Conservation (phyloP, 495 filamentous ascomycete species). For the Xylaria venustula region DNA sequence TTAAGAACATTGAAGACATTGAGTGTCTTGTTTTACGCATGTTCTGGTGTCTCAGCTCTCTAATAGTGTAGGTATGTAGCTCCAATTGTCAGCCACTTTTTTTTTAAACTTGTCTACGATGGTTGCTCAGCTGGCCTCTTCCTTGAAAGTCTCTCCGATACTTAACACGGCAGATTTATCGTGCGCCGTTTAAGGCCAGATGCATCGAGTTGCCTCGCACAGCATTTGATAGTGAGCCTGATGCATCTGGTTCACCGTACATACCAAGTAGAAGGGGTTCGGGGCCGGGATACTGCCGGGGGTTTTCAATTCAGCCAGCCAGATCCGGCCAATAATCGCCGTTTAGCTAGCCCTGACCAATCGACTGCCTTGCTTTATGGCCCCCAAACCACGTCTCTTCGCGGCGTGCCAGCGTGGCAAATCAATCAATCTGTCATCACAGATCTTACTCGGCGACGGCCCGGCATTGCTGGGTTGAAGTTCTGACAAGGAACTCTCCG, state of each 20-base stretch:
- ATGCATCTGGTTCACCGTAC: no score
- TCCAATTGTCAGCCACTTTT: no score
- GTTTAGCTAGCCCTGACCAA: neutral
- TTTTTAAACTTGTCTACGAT: neutral
- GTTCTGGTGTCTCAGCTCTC: neutral
- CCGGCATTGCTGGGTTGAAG: neutral
- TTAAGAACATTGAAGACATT: no score
- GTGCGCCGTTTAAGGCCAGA: neutral
- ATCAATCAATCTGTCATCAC: neutral
- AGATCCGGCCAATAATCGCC: neutral
- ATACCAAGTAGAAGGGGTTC: no score
- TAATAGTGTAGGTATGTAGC: neutral
- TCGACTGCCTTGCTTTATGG: neutral
- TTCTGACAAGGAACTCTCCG: no score
- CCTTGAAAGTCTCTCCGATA: neutral
- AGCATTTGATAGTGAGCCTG: no score
- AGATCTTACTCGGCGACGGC: neutral
- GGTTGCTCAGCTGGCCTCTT: neutral
- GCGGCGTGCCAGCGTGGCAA: neutral
- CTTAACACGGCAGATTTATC: neutral
- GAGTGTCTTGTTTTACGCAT: no score
- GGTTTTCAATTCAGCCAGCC: slow-evolving; percentile 9
- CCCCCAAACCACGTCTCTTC: neutral
- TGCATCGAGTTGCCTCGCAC: neutral
- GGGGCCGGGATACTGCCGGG: no score